Evolutionary conservation across 768 basidiomycete species (phyloP), one percentile per base, ranked within the genome.

Genomic region (Mrakia blollopis): DNA sequence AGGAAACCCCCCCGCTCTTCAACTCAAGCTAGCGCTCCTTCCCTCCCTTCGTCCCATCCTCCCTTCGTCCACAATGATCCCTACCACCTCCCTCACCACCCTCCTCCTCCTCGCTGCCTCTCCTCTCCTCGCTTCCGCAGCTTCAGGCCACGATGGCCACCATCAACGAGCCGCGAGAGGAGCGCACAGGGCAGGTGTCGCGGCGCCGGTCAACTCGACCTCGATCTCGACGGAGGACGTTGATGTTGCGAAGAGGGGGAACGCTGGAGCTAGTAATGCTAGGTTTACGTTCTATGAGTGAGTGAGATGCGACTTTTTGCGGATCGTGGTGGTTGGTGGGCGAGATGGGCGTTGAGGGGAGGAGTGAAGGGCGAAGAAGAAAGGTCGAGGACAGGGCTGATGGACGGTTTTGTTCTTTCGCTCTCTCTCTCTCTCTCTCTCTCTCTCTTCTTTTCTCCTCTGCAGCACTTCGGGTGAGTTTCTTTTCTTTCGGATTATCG

Each of bases 201-300:
- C 67, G 39, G 39, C 41, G 7, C 35, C 35, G 30, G 50, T 39
- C 41, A 50, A 50, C 47, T 50, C 47, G 47, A 21, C 47, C n/a
- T n/a, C n/a, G n/a, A n/a, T n/a, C n/a, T n/a, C n/a, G 39, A 41
- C 39, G 39, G 11, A 5, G 39, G 14, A 7, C 9, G 30, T 70
- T 35, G 67, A 68, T 35, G 28, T 77, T 11, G 76, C 52, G 28
- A 77, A 77, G 76, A 71, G 76, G 35, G 65, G 39, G 25, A 68
- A 68, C 37, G 13, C 4, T 14, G 61, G 72, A 32, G 76, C 76
- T 21, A 72, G 61, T 23, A 72, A 72, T 39, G 76, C 71, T 37
- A 61, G 76, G n/a, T 77, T 72, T 30, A 77, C 76, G 3, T 77
- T 47, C 41, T 77, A 77, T 47, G 76, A 77, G 74, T 75, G 44